Conservation (phyloP, 345 rosid genomes). For the Zanthoxylum bungeanum region DNA sequence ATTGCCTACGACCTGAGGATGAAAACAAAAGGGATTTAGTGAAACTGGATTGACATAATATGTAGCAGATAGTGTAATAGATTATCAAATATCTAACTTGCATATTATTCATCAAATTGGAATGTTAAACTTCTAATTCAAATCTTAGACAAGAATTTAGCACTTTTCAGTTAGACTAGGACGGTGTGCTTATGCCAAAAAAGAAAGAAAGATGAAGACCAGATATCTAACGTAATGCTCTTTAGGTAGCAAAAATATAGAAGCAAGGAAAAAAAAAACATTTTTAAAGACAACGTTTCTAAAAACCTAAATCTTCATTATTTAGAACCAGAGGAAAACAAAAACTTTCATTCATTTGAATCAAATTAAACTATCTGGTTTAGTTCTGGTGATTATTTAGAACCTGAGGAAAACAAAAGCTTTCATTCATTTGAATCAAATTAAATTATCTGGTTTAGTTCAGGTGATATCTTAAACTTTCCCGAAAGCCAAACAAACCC, state of each 20-base stretch:
- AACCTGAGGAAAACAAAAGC: not conserved
- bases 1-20: slow-evolving; percentile 28
- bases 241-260: not conserved
- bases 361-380: not conserved
- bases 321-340: not conserved
- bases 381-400: not conserved
- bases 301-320: not conserved
- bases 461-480: not conserved
- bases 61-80: not conserved
- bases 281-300: no score
- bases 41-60: not conserved
- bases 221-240: not conserved
- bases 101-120: not conserved
- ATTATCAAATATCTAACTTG: not conserved
- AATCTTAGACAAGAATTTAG: not conserved
- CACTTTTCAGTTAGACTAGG: not conserved
- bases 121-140: not conserved
- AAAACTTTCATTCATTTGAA: not conserved
- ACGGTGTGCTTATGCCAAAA: not conserved
- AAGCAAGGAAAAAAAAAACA: not conserved
- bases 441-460: not conserved
- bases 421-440: not conserved
- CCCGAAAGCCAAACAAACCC: not conserved
- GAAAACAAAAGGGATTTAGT: not conserved
- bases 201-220: not conserved